Percentiles rank a stretch among this genome's conserved stretches.
Conservation (phyloP, 1,284 basidiomycete species). For the Stereum hirsutum region DNA sequence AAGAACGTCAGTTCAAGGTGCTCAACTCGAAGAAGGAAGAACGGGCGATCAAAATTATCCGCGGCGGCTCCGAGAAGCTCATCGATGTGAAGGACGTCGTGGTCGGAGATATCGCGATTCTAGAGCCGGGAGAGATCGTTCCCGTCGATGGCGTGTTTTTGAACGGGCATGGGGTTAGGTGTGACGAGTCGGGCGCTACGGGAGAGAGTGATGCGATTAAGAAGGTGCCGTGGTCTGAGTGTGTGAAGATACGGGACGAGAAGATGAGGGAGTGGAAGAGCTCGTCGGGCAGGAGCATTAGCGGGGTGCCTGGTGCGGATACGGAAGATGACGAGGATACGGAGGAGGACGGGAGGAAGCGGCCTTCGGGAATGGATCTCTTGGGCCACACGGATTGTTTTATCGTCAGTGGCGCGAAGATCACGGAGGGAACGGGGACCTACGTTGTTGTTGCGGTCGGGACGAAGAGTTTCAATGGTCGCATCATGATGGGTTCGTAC, state of each 20-base stretch:
- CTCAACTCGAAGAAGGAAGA: conserved; percentile 97
- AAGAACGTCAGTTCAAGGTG: conserved; percentile 90
- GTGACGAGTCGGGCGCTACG: conserved; percentile 95
- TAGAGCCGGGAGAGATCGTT: conserved; percentile 94
- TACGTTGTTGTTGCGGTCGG: conserved; percentile 94
- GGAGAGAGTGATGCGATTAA: conserved; percentile 95
- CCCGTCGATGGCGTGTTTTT: conserved; percentile 96
- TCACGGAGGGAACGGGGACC: conserved; percentile 89
- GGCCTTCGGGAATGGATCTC: conserved; percentile 9
- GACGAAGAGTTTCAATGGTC: conserved; percentile 87
- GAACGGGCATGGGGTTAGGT: conserved; percentile 87
- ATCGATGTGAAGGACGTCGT: conserved; percentile 87
- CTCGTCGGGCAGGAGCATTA: conserved; percentile 1
- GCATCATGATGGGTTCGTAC: conserved; percentile 87
- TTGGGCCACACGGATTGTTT: conserved; percentile 83
- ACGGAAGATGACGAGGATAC: conserved; percentile 15
- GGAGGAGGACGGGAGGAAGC: conserved; percentile 14
- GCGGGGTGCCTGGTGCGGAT: conserved; percentile 16
- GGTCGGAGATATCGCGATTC: conserved; percentile 86
- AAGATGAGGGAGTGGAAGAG: conserved; percentile 7
- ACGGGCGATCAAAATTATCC: conserved; percentile 86
- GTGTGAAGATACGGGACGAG: conserved; percentile 34
- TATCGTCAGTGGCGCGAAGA: conserved; percentile 88
- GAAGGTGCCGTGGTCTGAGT: conserved; percentile 79
- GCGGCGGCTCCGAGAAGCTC: conserved; percentile 71